Conservation (phyloP, 805 yeast genomes). For the Kuraishia molischiana region DNA sequence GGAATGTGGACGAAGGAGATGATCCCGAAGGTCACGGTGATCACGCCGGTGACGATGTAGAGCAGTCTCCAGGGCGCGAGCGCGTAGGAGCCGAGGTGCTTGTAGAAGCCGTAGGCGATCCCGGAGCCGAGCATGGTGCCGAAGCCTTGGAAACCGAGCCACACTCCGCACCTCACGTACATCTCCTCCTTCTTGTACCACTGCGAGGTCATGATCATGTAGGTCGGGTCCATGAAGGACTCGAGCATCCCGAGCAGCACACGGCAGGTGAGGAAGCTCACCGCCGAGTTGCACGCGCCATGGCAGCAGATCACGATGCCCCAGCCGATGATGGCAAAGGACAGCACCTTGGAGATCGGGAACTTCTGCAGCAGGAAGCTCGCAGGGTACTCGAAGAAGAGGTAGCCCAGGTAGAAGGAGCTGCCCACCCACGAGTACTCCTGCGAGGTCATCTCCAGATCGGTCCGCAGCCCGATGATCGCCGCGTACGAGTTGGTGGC, state of each 20-base stretch:
- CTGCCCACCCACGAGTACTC: conserved; percentile 45
- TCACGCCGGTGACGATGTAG: conserved; percentile 44
- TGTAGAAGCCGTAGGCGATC: conserved; percentile 44
- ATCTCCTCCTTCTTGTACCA: conserved; percentile 34
- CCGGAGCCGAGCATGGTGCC: conserved; percentile 39
- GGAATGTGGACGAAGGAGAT: conserved; percentile 35
- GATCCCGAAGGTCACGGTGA: conserved; percentile 41
- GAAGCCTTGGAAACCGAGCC: conserved; percentile 36
- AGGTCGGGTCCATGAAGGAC: conserved; percentile 40
- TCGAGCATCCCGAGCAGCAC: conserved; percentile 45
- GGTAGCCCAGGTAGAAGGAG: conserved; percentile 35
- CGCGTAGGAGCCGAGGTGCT: conserved; percentile 23
- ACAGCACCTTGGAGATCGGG: conserved; percentile 43
- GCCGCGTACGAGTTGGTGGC: conserved; percentile 33
- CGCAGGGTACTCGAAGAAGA: conserved; percentile 37
- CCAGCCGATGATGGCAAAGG: conserved; percentile 39
- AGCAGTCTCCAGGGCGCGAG: conserved; percentile 44
- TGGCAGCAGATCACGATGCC: conserved; percentile 42
- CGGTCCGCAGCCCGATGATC: conserved; percentile 31
- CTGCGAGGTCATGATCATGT: conserved; percentile 45
- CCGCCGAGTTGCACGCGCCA: conserved; percentile 40
- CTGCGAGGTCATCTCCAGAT: conserved; percentile 30
- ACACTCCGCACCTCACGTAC: conserved; percentile 17
- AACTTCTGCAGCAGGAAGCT: conserved; percentile 33
- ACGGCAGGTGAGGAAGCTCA: conserved; percentile 45